Evolutionary conservation across 371 early-diverging fungal genomes (phyloP).

Genomic region (Mucor racemosus): DNA sequence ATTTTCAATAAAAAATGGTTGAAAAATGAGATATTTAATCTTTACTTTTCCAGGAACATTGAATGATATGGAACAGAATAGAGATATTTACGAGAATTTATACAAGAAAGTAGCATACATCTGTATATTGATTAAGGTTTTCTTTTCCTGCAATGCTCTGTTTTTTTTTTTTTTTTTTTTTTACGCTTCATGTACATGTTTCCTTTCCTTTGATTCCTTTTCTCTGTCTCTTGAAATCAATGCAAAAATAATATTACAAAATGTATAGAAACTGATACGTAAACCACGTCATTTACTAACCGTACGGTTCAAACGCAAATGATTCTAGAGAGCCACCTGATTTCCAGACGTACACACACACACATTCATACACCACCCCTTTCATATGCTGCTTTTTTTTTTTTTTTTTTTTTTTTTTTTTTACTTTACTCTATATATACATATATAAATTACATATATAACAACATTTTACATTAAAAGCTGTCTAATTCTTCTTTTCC

Average conservation of each 20-base stretch:
- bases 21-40: slow-evolving; percentile 1
- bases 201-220: slow-evolving; percentile 6
- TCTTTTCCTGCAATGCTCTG: neutral
- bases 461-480: slow-evolving; percentile 7
- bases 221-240: neutral
- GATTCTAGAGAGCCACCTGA: slow-evolving; percentile 19
- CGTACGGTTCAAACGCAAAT: slow-evolving; percentile 29
- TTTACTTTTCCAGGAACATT: neutral
- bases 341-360: slow-evolving; percentile 2
- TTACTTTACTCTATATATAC: slow-evolving; percentile 13
- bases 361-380: neutral
- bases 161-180: no score
- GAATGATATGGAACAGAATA: no score
- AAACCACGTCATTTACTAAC: slow-evolving; percentile 34
- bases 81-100: neutral
- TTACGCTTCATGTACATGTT: neutral
- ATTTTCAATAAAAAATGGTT: neutral
- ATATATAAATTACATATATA: slow-evolving; percentile 3
- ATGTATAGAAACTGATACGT: neutral
- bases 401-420: slow-evolving; percentile 15
- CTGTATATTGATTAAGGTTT: neutral
- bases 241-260: neutral
- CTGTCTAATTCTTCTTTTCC: slow-evolving; percentile 7
- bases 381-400: slow-evolving; percentile 2
- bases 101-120: neutral